Evolutionary conservation across 2,329 filamentous ascomycete species (phyloP).

Genomic region (Fusarium citri): DNA sequence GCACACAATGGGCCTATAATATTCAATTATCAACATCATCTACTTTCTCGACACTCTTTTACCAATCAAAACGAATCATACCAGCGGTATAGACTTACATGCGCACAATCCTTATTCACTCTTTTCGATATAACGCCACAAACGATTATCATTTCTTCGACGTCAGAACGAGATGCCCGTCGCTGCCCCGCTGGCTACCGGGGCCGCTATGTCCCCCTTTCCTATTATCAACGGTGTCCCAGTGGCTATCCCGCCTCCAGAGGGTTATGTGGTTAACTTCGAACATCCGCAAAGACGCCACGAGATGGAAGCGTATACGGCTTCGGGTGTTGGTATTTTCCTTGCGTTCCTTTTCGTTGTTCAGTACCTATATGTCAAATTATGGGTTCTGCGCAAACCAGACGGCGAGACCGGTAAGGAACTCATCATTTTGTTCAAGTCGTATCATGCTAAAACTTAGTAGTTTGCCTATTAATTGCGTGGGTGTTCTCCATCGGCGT

Average conservation of each 20-base stretch:
- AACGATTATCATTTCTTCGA: not conserved
- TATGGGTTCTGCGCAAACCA: constrained; percentile 33
- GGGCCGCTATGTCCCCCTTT: constrained; percentile 23
- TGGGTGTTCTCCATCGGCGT: constrained; percentile 41
- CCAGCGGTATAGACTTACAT: not conserved
- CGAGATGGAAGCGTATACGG: constrained; percentile 35
- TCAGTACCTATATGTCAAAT: constrained; percentile 45
- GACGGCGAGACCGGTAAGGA: constrained; percentile 39
- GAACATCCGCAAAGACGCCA: constrained; percentile 46
- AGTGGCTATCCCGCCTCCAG: constrained; percentile 43
- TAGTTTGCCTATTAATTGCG: constrained; percentile 34
- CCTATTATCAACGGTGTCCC: constrained; percentile 34
- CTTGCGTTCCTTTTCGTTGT: constrained; percentile 40
- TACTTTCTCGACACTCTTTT: not conserved
- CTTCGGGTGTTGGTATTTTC: constrained; percentile 34
- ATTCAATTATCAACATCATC: not conserved
- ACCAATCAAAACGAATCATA: not conserved
- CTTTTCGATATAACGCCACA: not conserved
- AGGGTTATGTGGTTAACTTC: constrained; percentile 51
- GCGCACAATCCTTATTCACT: not conserved
- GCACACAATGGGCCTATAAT: not conserved
- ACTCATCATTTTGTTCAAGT: not conserved
- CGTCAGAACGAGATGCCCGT: not conserved
- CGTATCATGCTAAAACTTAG: not conserved
- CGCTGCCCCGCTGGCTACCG: not conserved